Percentiles rank a stretch among this genome's conserved stretches.
Conservation (phyloP, 2,329 filamentous ascomycete genomes). For the Hirsutella thompsonii region DNA sequence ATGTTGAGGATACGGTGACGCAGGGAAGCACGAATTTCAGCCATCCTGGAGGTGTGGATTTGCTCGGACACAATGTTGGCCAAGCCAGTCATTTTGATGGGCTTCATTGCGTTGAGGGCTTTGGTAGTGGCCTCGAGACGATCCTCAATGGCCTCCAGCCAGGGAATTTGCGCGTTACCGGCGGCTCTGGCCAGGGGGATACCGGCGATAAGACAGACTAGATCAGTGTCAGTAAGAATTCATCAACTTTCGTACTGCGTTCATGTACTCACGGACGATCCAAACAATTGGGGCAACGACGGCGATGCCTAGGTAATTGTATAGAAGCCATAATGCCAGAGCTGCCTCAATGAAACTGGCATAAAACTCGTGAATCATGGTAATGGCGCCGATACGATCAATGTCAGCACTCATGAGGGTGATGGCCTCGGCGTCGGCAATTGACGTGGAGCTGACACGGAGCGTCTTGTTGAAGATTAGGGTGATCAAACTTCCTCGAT, state of each 20-base stretch:
- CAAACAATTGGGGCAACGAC: constrained; percentile 10
- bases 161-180: constrained; percentile 11
- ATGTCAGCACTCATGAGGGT: constrained; percentile 33
- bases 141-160: constrained; percentile 14
- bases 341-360: constrained; percentile 19
- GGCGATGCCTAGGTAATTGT: constrained; percentile 10
- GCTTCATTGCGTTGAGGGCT: constrained; percentile 20
- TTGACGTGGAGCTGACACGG: constrained; percentile 13
- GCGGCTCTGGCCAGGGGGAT: constrained; percentile 10
- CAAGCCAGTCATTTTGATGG: constrained; percentile 28
- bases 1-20: constrained; percentile 11
- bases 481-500: constrained; percentile 21
- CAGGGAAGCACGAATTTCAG: constrained; percentile 20
- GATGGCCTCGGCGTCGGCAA: constrained; percentile 11
- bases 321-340: constrained; percentile 20
- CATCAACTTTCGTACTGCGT: neutral
- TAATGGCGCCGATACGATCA: constrained; percentile 16
- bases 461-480: constrained; percentile 36
- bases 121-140: constrained; percentile 11
- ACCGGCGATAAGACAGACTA: constrained; percentile 6
- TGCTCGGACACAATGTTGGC: constrained; percentile 17
- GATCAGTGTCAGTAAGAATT: neutral
- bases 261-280: constrained; percentile 8
- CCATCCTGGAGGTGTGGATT: constrained; percentile 19
- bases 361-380: constrained; percentile 20